Base-by-base conservation (phyloP, 1,284 basidiomycete genomes). In the Agaricales sp. region DNA sequence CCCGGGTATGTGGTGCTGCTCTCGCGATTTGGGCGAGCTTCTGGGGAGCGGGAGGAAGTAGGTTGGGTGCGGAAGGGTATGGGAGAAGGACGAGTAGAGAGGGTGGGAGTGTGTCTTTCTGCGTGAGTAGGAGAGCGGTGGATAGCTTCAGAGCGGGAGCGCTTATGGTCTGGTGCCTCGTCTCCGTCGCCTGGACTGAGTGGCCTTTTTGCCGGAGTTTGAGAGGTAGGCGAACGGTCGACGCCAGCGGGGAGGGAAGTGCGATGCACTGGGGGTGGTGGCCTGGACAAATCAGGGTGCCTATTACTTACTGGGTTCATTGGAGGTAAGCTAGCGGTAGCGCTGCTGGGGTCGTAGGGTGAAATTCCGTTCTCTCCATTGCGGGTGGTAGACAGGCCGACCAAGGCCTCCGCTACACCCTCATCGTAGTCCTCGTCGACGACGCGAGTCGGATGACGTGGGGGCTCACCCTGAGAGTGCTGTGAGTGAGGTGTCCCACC, bases 381-480 rank as follows among this genome's bases (percentile, higher is more conserved):
- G n/a, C 30, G 30, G 30, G 8, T 14, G 77, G 67, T 61, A 37
- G 75, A 67, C 18, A 85, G 68, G 11, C 71, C 76, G 59, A 91
- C 82, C 35, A 91, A 66, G 0, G 82, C 74, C 54, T 85, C 85
- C 2, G 80, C 80, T 30, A 82, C 80, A 49, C 78, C 80, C 59
- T 87, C 87, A 53, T 90, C 87, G 53, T 90, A 90, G 57, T 92
- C 82, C 54, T 92, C 88, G 56, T 91, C 87, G 14, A 90, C 73
- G 1, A 75, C 66, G 13, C 87, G 71, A 13, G 75, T 68, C 4
- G 82, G 82, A 16, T 75, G 74, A 4, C 74, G 68, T 18, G 79
- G 73, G 1, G 73, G 72, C 13, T 70, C 74, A n/a, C 30, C 30
- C 16, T 37, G 30, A 37, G 30, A 37, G 41, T 21, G n/a, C 11